These are phyloP conservation scores for Penicillium daleae DNA, from an alignment of 495 filamentous ascomycete genomes.

Conservation along the genomic window DNA sequence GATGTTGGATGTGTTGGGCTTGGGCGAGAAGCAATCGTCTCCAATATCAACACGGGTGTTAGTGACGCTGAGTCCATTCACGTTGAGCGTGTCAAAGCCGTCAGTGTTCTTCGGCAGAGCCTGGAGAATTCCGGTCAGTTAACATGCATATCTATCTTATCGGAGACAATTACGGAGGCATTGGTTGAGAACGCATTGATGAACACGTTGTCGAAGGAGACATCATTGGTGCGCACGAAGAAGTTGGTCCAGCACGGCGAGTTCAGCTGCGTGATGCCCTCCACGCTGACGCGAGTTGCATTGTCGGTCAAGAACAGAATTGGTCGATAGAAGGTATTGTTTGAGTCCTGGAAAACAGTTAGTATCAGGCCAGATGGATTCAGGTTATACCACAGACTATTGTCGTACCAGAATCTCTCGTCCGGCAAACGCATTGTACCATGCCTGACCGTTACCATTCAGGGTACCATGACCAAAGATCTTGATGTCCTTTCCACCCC, in stretches of 20 bases:
- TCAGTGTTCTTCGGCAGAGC: slow-evolving; percentile 60
- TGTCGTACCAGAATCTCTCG: slow-evolving; percentile 44
- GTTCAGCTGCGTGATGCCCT: slow-evolving; percentile 59
- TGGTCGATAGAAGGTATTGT: slow-evolving; percentile 57
- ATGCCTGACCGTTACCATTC: slow-evolving; percentile 59
- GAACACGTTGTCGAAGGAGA: slow-evolving; percentile 55
- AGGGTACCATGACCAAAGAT: slow-evolving; percentile 57
- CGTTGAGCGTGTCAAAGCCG: slow-evolving; percentile 59
- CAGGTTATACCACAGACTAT: not conserved
- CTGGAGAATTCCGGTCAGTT: slow-evolving; percentile 15
- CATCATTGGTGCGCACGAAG: slow-evolving; percentile 54
- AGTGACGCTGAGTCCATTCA: slow-evolving; percentile 51
- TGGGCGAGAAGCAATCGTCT: slow-evolving; percentile 64
- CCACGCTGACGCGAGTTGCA: slow-evolving; percentile 55
- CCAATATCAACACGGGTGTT: slow-evolving; percentile 56
- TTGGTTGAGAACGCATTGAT: slow-evolving; percentile 60
- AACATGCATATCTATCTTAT: not conserved
- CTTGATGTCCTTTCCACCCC: slow-evolving; percentile 60
- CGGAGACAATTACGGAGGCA: slow-evolving; percentile 34
- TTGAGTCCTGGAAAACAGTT: slow-evolving; percentile 40
- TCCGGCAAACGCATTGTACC: slow-evolving; percentile 54
- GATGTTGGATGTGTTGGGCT: slow-evolving; percentile 61
- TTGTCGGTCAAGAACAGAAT: slow-evolving; percentile 61
- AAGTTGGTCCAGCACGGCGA: slow-evolving; percentile 65
- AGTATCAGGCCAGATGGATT: not conserved